phyloP scores from a whole-genome alignment of 139 green algal species.

The Haematococcus sp. region DNA sequence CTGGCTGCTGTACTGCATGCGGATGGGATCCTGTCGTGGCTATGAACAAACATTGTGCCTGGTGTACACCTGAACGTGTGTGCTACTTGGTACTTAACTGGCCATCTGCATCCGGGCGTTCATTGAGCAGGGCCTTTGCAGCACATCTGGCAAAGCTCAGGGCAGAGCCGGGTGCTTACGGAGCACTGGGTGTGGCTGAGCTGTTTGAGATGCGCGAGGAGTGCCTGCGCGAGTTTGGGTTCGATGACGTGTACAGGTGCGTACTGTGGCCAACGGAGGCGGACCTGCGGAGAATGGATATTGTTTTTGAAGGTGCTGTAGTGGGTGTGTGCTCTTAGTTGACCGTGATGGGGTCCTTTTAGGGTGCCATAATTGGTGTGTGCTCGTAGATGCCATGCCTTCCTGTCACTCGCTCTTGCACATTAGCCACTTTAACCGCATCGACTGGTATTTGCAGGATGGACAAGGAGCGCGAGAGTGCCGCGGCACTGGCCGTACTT shows the following conservation, averaged over 20 bases:
- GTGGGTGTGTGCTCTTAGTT: background rate
- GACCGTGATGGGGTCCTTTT: background rate
- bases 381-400: too few species aligned
- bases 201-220: slow-evolving; percentile 97
- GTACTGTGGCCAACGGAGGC: background rate
- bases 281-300: background rate
- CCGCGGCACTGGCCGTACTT: slow-evolving; percentile 80
- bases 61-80: too few species aligned
- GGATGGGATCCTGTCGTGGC: background rate
- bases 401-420: too few species aligned
- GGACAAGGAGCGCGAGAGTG: slow-evolving; percentile 86
- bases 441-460: background rate
- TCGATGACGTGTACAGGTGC: slow-evolving; percentile 89
- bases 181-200: slow-evolving; percentile 81
- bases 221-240: slow-evolving; percentile 95
- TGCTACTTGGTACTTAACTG: too few species aligned
- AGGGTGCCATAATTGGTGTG: background rate
- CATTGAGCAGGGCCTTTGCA: slow-evolving; percentile 51
- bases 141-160: slow-evolving; percentile 78
- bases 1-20: background rate
- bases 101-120: too few species aligned
- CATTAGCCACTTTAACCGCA: background rate
- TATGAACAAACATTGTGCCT: background rate
- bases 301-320: background rate
- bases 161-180: slow-evolving; percentile 81